Percentiles rank a stretch among this genome's conserved stretches.
Conservation (phyloP, 306 rosid genomes). For the Lupinus albus region DNA sequence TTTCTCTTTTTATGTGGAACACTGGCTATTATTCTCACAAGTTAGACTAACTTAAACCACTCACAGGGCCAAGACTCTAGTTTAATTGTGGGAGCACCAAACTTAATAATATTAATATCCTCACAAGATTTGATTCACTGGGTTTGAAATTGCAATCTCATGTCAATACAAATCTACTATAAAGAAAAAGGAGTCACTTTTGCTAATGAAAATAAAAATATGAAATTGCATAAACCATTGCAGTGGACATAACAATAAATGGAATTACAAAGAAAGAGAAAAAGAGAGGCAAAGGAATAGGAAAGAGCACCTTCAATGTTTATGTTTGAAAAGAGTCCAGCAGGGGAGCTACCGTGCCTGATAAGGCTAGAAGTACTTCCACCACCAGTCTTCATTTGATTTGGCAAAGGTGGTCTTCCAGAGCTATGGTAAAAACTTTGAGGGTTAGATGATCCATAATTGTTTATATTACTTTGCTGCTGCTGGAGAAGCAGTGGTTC, state of each 20-base stretch:
- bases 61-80: background rate
- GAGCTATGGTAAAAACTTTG: constrained; percentile 61
- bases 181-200: constrained; percentile 16
- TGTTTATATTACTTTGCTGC: constrained; percentile 39
- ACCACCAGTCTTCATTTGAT: constrained; percentile 66
- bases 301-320: constrained; percentile 62
- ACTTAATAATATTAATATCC: too few relatives aligned
- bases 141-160: too few relatives aligned
- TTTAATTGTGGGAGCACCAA: background rate
- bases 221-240: background rate
- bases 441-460: constrained; percentile 52
- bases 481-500: constrained; percentile 42
- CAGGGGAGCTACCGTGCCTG: constrained; percentile 94
- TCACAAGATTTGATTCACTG: too few relatives aligned
- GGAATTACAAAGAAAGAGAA: too few relatives aligned
- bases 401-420: constrained; percentile 80
- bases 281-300: background rate
- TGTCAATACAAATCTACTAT: background rate
- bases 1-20: background rate
- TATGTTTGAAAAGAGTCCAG: constrained; percentile 71
- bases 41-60: background rate
- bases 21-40: background rate
- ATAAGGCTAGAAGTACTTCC: constrained; percentile 56
- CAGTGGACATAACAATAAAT: background rate
- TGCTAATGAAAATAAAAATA: background rate